These are phyloP conservation scores for Saccharomyces hybrid DNA, from an alignment of 1,139 yeast species.

Conservation along the genomic window DNA sequence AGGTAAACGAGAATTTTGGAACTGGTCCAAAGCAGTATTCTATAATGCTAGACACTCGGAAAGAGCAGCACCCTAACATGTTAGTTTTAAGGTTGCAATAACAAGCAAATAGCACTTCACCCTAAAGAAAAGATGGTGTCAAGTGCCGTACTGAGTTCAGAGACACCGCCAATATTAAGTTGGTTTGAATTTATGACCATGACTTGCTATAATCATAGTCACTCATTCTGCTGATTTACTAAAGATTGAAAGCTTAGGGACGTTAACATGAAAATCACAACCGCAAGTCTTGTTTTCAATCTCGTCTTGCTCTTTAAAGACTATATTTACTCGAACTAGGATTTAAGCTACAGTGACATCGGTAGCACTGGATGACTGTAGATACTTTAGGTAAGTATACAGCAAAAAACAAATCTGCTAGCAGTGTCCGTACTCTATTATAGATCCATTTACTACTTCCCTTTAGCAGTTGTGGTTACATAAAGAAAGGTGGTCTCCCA, in stretches of 20 bases:
- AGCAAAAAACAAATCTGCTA: neutral
- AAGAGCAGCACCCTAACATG: neutral
- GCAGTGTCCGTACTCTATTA: too few species aligned
- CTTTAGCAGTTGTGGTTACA: neutral
- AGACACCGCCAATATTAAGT: neutral
- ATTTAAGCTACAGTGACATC: too few species aligned
- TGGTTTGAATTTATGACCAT: neutral
- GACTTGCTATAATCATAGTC: neutral
- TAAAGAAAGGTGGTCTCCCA: neutral
- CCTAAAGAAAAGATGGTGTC: neutral
- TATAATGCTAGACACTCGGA: neutral
- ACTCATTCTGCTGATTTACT: neutral
- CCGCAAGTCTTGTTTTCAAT: neutral
- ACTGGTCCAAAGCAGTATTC: neutral
- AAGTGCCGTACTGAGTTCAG: neutral
- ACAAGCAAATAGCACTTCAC: neutral
- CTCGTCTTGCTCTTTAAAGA: neutral
- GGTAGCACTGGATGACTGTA: neutral
- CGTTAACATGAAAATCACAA: neutral
- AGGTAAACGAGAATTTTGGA: neutral
- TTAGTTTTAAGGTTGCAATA: neutral
- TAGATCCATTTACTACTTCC: neutral
- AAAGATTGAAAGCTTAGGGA: neutral
- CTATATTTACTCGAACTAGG: neutral
- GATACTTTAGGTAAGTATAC: neutral